A percentile compares a stretch with the other conserved stretches of the same genome.
phyloP scores from a whole-genome alignment of 2,329 filamentous ascomycete genomes.

The Ophiostoma fasciatum region DNA sequence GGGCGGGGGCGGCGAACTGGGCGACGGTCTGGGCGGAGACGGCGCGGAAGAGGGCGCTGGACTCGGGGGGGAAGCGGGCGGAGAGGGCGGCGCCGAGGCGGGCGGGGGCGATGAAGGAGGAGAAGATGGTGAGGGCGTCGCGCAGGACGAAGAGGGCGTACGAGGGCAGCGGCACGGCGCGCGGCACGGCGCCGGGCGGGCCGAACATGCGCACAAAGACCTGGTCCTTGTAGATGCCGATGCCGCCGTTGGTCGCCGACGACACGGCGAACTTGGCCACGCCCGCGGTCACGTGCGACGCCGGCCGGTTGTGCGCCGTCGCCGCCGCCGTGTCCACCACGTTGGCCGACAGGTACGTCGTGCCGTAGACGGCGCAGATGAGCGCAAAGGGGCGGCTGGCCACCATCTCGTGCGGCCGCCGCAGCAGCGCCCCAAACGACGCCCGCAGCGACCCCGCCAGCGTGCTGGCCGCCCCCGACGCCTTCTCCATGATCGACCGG shows the following conservation, averaged over 20 bases:
- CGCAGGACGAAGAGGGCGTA: constrained; percentile 68
- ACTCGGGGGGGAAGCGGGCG: constrained; percentile 34
- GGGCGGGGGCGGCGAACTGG: constrained; percentile 68
- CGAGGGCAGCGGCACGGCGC: constrained; percentile 50
- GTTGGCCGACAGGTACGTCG: constrained; percentile 85
- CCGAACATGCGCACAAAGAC: constrained; percentile 76
- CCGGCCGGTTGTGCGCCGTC: constrained; percentile 41
- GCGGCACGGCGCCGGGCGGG: constrained; percentile 33
- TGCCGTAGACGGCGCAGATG: constrained; percentile 64
- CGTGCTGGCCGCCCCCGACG: constrained; percentile 51
- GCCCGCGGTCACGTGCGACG: constrained; percentile 54
- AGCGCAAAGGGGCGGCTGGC: constrained; percentile 52
- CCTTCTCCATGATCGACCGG: constrained; percentile 72
- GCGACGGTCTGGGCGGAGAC: constrained; percentile 47
- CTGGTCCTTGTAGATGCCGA: constrained; percentile 83
- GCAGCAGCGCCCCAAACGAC: constrained; percentile 41
- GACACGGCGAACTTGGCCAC: constrained; percentile 70
- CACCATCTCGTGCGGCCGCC: constrained; percentile 46
- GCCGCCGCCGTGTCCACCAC: constrained; percentile 65
- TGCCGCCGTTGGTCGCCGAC: constrained; percentile 64
- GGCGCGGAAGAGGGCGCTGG: constrained; percentile 24
- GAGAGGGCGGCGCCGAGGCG: constrained; percentile 57
- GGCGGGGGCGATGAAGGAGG: constrained; percentile 78
- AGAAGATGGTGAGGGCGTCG: constrained; percentile 82
- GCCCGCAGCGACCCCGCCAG: constrained; percentile 43